Percentiles rank a stretch among this genome's conserved stretches.
phyloP scores from a whole-genome alignment of 2,329 filamentous ascomycete species.

The Neopestalotiopsis sp. region DNA sequence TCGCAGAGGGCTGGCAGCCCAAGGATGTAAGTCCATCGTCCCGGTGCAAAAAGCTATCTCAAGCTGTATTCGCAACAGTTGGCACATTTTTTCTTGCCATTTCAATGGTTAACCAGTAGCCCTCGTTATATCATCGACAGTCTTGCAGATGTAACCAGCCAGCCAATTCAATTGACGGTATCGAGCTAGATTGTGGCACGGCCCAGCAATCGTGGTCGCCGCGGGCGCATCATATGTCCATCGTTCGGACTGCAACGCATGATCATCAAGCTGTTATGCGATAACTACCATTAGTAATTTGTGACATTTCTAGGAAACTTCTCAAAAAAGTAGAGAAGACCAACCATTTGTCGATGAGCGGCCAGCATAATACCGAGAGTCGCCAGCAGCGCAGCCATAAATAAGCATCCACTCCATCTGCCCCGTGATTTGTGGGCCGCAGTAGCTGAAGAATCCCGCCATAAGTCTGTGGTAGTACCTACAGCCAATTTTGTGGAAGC shows the following conservation, averaged over 20 bases:
- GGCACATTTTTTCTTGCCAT: not conserved
- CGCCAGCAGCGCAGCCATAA: not conserved
- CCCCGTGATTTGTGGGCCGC: not conserved
- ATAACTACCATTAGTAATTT: not conserved
- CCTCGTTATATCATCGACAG: not conserved
- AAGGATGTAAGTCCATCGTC: no score
- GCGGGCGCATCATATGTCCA: not conserved
- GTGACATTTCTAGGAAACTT: not conserved
- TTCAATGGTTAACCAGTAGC: not conserved
- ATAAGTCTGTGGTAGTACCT: not conserved
- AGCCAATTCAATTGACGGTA: not conserved
- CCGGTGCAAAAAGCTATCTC: no score
- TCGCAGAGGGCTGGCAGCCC: no score
- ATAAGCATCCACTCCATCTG: not conserved
- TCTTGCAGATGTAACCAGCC: not conserved
- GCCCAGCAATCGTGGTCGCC: not conserved
- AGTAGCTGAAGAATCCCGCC: not conserved
- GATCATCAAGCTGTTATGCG: not conserved
- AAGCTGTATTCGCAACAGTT: not conserved
- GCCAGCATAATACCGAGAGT: not conserved
- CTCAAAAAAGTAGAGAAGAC: not conserved
- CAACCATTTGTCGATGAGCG: conserved; percentile 1
- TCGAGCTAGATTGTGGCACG: not conserved
- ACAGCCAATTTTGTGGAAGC: not conserved
- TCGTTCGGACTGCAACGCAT: not conserved